These are phyloP conservation scores for Xylariales sp. DNA, from an alignment of 2,329 filamentous ascomycete genomes.

Conservation along the genomic window DNA sequence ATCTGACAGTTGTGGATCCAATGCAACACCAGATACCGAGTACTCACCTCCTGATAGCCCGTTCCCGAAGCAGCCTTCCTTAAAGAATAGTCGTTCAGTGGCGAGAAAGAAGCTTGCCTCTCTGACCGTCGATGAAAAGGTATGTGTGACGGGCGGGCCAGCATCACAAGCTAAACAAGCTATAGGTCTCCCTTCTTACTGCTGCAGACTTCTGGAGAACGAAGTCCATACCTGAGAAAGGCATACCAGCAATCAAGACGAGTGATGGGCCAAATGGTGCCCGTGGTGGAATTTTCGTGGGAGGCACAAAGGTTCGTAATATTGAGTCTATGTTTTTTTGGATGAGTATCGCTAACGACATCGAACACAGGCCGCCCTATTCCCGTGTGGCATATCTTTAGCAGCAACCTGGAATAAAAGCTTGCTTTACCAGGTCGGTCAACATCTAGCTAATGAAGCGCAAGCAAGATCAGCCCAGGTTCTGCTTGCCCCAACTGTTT, in stretches of 20 bases:
- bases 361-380: slow-evolving; percentile 71
- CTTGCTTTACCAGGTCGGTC: slow-evolving; percentile 75
- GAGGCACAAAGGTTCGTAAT: slow-evolving; percentile 67
- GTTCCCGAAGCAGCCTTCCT: slow-evolving; percentile 50
- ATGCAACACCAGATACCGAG: slow-evolving; percentile 63
- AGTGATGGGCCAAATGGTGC: slow-evolving; percentile 78
- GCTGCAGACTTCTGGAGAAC: slow-evolving; percentile 79
- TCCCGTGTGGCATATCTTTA: slow-evolving; percentile 82
- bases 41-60: slow-evolving; percentile 61
- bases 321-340: neutral
- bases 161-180: slow-evolving; percentile 25
- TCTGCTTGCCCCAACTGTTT: slow-evolving; percentile 80
- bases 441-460: slow-evolving; percentile 76
- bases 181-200: slow-evolving; percentile 67
- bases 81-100: slow-evolving; percentile 55
- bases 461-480: slow-evolving; percentile 80
- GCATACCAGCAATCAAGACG: slow-evolving; percentile 73
- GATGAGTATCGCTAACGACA: slow-evolving; percentile 24
- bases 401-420: slow-evolving; percentile 83
- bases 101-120: slow-evolving; percentile 63
- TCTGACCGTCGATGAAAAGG: slow-evolving; percentile 69
- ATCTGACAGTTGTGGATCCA: slow-evolving; percentile 52
- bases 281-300: slow-evolving; percentile 75
- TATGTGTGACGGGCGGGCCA: slow-evolving; percentile 42
- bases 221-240: slow-evolving; percentile 69